Conservation (phyloP, 345 rosid species). For the Linum trigynum region DNA sequence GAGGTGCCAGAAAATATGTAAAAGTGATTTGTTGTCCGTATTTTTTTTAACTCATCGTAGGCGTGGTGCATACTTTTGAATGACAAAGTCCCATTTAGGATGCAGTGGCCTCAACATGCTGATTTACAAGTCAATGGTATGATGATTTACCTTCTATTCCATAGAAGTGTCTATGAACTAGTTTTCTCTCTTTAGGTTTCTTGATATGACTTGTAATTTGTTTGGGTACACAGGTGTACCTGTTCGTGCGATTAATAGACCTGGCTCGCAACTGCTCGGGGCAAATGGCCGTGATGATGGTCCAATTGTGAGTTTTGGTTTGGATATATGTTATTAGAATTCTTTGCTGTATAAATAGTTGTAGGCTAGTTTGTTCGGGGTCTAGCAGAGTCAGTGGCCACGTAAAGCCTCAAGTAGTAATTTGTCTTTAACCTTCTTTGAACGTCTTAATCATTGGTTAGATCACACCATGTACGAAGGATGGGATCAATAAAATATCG, state of each 20-base stretch:
- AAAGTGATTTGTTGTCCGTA: constrained; percentile 13
- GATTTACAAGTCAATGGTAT: constrained; percentile 95
- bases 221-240: constrained; percentile 37
- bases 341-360: background rate
- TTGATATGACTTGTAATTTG: background rate
- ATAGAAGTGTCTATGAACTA: constrained; percentile 5
- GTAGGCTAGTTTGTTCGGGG: background rate
- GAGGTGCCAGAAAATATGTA: background rate
- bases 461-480: constrained; percentile 63
- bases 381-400: background rate
- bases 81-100: constrained; percentile 87
- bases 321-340: background rate
- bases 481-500: constrained; percentile 73
- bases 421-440: constrained; percentile 8
- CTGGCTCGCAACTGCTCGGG: constrained; percentile 81
- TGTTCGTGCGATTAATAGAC: constrained; percentile 79
- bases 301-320: constrained; percentile 56
- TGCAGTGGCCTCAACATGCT: constrained; percentile 97
- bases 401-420: background rate
- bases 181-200: background rate
- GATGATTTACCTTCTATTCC: constrained; percentile 7
- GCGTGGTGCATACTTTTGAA: constrained; percentile 99
- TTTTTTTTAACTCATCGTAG: constrained; percentile 23
- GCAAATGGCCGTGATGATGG: constrained; percentile 98
- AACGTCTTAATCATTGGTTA: constrained; percentile 21